A percentile compares a stretch with the other conserved stretches of the same genome.
These are phyloP conservation scores for Aspergillus affinis DNA, from an alignment of 495 filamentous ascomycete species.

Conservation along the genomic window DNA sequence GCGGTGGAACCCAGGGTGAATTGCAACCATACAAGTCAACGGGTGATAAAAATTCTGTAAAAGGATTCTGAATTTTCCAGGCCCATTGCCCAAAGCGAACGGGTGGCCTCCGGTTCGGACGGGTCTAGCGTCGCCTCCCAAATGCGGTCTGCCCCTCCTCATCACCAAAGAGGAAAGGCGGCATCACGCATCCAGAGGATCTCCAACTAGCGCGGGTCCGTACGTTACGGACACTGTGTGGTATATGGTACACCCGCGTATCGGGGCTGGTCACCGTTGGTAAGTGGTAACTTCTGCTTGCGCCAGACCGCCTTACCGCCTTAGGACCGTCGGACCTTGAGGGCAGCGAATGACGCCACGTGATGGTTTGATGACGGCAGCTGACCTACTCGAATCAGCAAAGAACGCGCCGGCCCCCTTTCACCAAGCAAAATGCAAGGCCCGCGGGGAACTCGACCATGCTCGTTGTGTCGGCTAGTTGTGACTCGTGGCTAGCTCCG, in stretches of 20 bases:
- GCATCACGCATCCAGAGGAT: conserved; percentile 28
- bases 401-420: conserved; percentile 8
- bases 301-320: conserved; percentile 19
- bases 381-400: conserved; percentile 20
- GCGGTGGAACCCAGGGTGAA: conserved; percentile 7
- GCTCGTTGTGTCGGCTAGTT: not conserved
- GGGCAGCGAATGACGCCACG: conserved; percentile 27
- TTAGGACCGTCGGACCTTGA: conserved; percentile 9
- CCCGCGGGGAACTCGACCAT: not conserved
- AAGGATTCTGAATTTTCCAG: conserved; percentile 17
- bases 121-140: conserved; percentile 11
- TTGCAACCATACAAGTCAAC: conserved; percentile 4
- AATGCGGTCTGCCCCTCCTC: conserved; percentile 16
- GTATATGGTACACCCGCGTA: conserved; percentile 23
- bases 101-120: conserved; percentile 14
- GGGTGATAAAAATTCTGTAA: conserved; percentile 9
- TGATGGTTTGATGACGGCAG: conserved; percentile 30
- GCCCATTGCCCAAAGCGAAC: conserved; percentile 21
- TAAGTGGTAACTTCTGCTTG: no score
- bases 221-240: conserved; percentile 13
- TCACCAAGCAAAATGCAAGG: not conserved
- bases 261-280: not conserved
- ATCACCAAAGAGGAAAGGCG: conserved; percentile 28
- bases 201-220: conserved; percentile 29
- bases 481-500: not conserved